Evolutionary conservation across 2,329 filamentous ascomycete genomes (phyloP), one percentile per base, ranked within the genome.

Genomic region (Daldinia eschscholtzii): DNA sequence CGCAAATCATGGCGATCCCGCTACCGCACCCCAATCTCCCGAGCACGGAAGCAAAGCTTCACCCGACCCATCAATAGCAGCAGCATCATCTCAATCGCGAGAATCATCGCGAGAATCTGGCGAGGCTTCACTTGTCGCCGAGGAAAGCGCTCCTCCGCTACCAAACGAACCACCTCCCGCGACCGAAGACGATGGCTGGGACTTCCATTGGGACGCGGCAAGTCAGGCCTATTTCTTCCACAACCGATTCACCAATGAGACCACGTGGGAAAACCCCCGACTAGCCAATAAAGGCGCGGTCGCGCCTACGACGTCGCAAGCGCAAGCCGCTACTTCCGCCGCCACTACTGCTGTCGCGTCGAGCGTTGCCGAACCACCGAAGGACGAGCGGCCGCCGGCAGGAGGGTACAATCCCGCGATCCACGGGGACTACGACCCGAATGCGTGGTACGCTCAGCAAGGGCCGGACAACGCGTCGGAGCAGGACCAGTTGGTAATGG

Each of bases 351-450:
- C n/a, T 42, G 65, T 76, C 13, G 65, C 75, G 20, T 23, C 20
- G 20, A 23, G 20, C 2, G 68, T 76, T 1, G 72, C 77, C 6
- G 74, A 74, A 7, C 72, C 73, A 10, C 80, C 79, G 5, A 71
- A 77, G 61, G 78, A 79, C 65, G 80, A 81, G 68, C 79, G 64
- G 59, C 82, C 73, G 52, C 82, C 87, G 23, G 87, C 86, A 4
- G 91, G 91, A 65, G 94, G 95, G 68, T 99, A 99, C 83, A 97
- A 98, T 78, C 96, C 96, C 1, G 92, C 93, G 26, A 95, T 99
- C 52, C 96, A 99, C 79, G 96, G 96, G 74, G 92, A 94, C 82
- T 99, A 98, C 83, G 96, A 99, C 76, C 94, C 94, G 3, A 96
- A 91, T 67, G 95, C 96, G n/a, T 92, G 94, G 83, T 99, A 99